Base-by-base conservation (phyloP, 2,329 filamentous ascomycete species). In the Phoma sp. region DNA sequence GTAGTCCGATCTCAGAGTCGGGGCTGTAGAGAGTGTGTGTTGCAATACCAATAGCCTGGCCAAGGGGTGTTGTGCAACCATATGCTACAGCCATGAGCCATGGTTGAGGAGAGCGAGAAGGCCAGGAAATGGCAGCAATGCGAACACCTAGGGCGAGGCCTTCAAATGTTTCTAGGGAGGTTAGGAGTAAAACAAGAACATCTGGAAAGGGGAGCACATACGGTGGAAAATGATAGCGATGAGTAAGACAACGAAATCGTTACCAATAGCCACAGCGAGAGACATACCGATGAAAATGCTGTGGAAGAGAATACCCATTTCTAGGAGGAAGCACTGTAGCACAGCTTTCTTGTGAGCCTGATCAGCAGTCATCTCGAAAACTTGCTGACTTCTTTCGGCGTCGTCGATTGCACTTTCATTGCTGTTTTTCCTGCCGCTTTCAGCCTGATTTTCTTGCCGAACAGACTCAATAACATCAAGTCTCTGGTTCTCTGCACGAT, bases 71-170 rank as follows among this genome's bases (percentile, higher is more conserved):
- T 21, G 63, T 67, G 39, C 29, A 47, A 17, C 89, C 89, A 65
- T 91, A 92, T 1, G 88, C 88, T 12, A 92, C 76, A 1, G 90
- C 89, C 89, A 92, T 92, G 7, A 92, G 80, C 89, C 89, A 83
- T 0, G 78, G 78, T 56, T 79, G 71, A 11, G 59, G 51, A 7
- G 66, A 58, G 17, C 61, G 59, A 10, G 62, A 48, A 9, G 64
- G 61, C 64, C 70, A 75, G 17, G 89, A 86, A 23, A 96, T 86
- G 9, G 90, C 89, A 0, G 91, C 90, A 65, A 96, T 96, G 53
- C 92, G 89, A 36, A 90, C 90, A 6, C 92, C 92, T 4, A 96
- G 84, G 0, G 92, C 92, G 12, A 96, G 86, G 2, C 92, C 92
- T 77, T 96, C 92, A 61, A 96, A 96, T 1, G 90, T 92, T 77